Evolutionary conservation across 352 stramenopile genomes (phyloP).

Genomic region (Phytophthora pisi): DNA sequence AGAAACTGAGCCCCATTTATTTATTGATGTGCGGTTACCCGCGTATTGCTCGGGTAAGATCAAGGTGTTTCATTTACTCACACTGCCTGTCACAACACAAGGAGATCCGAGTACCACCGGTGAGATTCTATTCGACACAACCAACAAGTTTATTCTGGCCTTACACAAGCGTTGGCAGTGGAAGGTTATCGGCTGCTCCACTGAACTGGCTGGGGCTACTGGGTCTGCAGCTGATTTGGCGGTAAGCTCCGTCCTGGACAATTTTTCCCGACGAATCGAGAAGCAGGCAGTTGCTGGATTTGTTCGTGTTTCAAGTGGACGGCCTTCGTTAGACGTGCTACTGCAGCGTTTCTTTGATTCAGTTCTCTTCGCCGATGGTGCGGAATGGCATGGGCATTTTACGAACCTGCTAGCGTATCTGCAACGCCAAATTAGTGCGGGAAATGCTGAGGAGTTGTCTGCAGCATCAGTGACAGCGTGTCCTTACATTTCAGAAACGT

Average conservation of each 20-base stretch:
- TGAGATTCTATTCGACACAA: slow-evolving; percentile 25
- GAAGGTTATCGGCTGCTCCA: slow-evolving; percentile 29
- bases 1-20: slow-evolving; percentile 4
- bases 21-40: slow-evolving; percentile 27
- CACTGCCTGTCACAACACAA: slow-evolving; percentile 11
- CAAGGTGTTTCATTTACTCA: slow-evolving; percentile 21
- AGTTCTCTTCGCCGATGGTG: slow-evolving; percentile 18
- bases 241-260: slow-evolving; percentile 5
- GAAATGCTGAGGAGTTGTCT: slow-evolving; percentile 24
- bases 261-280: slow-evolving; percentile 15
- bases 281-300: slow-evolving; percentile 21
- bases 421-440: slow-evolving; percentile 18
- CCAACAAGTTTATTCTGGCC: slow-evolving; percentile 13
- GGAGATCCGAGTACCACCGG: slow-evolving; percentile 6
- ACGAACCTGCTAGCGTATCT: slow-evolving; percentile 24
- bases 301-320: slow-evolving; percentile 20
- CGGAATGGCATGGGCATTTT: slow-evolving; percentile 22
- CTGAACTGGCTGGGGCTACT: slow-evolving; percentile 3
- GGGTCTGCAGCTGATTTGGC: not conserved
- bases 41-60: slow-evolving; percentile 15
- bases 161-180: slow-evolving; percentile 26
- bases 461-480: slow-evolving; percentile 9
- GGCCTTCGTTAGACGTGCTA: slow-evolving; percentile 17
- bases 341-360: slow-evolving; percentile 30
- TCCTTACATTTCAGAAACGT: slow-evolving; percentile 5